Base-by-base conservation (phyloP, 352 stramenopile genomes). In the Phytophthora palmivora region DNA sequence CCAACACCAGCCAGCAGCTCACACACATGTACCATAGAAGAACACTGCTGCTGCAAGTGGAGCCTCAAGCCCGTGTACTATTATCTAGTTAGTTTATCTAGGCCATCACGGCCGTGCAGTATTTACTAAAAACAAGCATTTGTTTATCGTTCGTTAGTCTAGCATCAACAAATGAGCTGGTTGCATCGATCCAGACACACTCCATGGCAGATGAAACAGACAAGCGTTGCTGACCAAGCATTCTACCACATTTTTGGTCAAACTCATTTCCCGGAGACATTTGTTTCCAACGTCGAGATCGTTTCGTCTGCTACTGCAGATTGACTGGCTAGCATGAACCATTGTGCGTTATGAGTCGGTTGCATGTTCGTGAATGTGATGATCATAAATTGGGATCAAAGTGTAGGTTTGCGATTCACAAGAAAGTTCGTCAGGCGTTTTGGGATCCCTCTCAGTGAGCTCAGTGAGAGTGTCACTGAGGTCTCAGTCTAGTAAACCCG, bases 21-120 rank as follows among this genome's bases (percentile, higher is more conserved):
- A 67, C 65, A 67, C 65, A 74, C 59, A 70, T 74, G 65, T 74
- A 74, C 39, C 14, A 74, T 74, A 74, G 62, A 63, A 59, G 44
- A 58, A 61, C 16, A 57, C 48, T 70, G 56, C 22, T 60, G 45
- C 53, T 56, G 50, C 51, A 30, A 34, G 32, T 43, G 47, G 50
- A 46, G 22, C 36, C 44, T 11, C 37, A 55, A 50, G n/a, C 52
- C 41, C 65, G 51, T 74, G 66, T 74, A 74, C 60, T 45, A 74
- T 62, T 60, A 67, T 57, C 30, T 51, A 73, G 42, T 63, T 67
- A 74, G 65, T 66, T 71, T 67, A 67, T 70, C 42, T 45, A 53
- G 54, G 42, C 49, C 51, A 30, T 12, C 21, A 19, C 34, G 28
- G 45, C 55, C 44, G 21, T 54, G 54, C 51, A 56, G 52, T 72